These are phyloP conservation scores for Penicillium occitanis DNA, from an alignment of 2,329 filamentous ascomycete genomes.

Conservation along the genomic window DNA sequence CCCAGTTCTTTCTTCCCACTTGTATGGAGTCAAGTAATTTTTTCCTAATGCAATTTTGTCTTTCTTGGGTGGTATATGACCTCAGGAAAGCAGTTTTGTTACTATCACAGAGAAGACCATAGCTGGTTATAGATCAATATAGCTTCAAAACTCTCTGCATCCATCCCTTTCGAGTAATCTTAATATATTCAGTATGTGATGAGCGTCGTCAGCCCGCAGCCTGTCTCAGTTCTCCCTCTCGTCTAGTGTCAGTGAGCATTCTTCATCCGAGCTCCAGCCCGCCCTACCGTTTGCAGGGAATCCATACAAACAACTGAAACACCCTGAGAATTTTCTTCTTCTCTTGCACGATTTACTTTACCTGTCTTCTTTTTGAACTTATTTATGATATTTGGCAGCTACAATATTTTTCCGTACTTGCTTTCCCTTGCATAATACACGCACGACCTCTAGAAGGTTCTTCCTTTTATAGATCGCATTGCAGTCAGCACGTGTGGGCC, in stretches of 20 bases:
- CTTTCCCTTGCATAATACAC: not conserved
- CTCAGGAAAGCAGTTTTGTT: not conserved
- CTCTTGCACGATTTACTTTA: not conserved
- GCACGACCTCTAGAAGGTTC: not conserved
- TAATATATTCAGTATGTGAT: not conserved
- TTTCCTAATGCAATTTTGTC: not conserved
- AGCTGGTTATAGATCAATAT: not conserved
- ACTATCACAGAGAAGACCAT: not conserved
- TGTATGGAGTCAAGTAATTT: not conserved
- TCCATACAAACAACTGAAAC: constrained; percentile 7
- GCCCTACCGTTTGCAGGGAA: constrained; percentile 6
- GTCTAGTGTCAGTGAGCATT: not conserved
- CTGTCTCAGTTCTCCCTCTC: not conserved
- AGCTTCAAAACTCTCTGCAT: not conserved
- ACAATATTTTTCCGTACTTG: not conserved
- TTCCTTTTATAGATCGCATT: not conserved
- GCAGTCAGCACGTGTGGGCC: constrained; percentile 6
- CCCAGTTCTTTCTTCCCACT: not conserved
- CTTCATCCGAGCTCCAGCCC: not conserved
- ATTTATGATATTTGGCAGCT: not conserved
- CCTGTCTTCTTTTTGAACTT: not conserved
- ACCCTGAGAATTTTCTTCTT: not conserved
- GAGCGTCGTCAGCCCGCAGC: not conserved
- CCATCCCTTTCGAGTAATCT: not conserved
- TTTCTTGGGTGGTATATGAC: constrained; percentile 3